These are phyloP conservation scores for Eucalyptus tenuipes DNA, from an alignment of 345 rosid species.

Conservation along the genomic window DNA sequence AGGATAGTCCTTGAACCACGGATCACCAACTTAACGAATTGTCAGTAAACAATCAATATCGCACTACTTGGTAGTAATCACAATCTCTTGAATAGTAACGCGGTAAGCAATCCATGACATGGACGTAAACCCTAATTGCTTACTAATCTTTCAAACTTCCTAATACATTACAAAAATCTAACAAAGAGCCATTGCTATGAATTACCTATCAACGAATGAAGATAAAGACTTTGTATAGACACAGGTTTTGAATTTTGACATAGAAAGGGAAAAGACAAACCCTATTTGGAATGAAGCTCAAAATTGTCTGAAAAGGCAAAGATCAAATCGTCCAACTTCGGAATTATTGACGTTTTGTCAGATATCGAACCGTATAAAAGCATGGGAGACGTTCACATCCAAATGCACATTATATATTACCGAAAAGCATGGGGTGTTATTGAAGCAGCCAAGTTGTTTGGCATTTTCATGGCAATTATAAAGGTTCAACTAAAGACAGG, in stretches of 20 bases:
- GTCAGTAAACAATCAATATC: not conserved
- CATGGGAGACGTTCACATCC: not conserved
- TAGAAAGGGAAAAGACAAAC: not conserved
- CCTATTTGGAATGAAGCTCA: not conserved
- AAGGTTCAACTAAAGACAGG: not conserved
- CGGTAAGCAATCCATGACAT: not conserved
- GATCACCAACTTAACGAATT: not conserved
- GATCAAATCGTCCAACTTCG: not conserved
- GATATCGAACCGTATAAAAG: not conserved
- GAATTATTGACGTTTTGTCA: not conserved
- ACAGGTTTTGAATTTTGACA: not conserved
- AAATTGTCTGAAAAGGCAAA: not conserved
- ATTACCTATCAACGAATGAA: not conserved
- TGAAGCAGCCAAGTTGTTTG: not conserved
- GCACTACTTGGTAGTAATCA: rapidly evolving
- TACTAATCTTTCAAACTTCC: too few relatives aligned
- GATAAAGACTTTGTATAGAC: not conserved
- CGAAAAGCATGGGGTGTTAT: not conserved
- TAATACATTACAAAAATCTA: too few relatives aligned
- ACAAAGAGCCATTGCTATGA: not conserved
- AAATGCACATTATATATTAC: not conserved
- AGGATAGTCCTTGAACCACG: not conserved
- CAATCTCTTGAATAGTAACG: not conserved
- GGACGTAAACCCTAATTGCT: not conserved
- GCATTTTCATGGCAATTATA: not conserved